These are phyloP conservation scores for Boletus sp. DNA, from an alignment of 768 basidiomycete species.

Conservation along the genomic window DNA sequence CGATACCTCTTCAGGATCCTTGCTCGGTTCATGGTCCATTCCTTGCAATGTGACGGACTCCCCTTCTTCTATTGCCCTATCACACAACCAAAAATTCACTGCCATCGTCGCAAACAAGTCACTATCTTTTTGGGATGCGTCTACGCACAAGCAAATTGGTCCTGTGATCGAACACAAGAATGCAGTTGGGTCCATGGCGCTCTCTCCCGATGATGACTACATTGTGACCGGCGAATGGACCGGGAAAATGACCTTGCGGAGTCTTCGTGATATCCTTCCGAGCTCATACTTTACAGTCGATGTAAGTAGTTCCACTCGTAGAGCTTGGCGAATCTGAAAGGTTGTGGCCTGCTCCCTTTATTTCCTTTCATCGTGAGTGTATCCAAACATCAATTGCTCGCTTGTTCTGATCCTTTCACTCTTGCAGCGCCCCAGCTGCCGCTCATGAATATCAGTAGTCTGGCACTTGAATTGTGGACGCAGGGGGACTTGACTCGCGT, in stretches of 20 bases:
- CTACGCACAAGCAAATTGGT: not conserved
- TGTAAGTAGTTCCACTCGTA: too few relatives aligned
- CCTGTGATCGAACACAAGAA: not conserved
- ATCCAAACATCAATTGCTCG: not conserved
- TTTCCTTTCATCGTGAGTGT: not conserved
- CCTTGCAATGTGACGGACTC: not conserved
- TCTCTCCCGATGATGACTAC: not conserved
- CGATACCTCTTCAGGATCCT: not conserved
- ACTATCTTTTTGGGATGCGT: slow-evolving; percentile 5
- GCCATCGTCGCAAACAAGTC: not conserved
- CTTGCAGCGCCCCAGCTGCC: not conserved
- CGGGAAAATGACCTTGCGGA: not conserved
- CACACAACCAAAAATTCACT: not conserved
- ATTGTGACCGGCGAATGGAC: not conserved
- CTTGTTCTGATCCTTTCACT: not conserved
- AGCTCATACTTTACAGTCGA: not conserved
- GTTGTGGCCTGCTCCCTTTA: too few relatives aligned
- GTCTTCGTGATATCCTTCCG: not conserved
- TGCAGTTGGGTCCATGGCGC: not conserved
- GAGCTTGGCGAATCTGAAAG: too few relatives aligned
- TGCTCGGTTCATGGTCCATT: not conserved
- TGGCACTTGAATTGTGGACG: not conserved
- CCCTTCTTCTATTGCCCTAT: not conserved
- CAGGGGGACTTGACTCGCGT: not conserved
- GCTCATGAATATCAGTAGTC: not conserved